Evolutionary conservation across 2,329 filamentous ascomycete genomes (phyloP).

Genomic region (Neonectria ditissima): DNA sequence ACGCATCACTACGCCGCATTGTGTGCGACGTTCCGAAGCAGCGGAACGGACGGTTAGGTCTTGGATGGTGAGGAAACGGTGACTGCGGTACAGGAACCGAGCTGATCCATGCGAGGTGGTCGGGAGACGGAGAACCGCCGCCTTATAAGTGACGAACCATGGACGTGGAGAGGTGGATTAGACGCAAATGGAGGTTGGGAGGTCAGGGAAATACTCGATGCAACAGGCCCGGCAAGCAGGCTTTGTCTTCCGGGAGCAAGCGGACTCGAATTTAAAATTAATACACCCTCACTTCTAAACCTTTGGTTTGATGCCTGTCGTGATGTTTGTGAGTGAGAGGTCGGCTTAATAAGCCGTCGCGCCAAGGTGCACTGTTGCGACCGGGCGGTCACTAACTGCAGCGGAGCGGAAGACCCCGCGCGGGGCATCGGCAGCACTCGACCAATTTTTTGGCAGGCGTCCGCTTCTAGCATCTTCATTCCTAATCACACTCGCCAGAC

Average conservation of each 20-base stretch:
- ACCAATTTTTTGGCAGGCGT: conserved; percentile 38
- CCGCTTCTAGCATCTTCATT: conserved; percentile 39
- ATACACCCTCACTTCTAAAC: conserved; percentile 8
- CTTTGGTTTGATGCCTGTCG: neutral
- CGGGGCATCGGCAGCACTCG: conserved; percentile 41
- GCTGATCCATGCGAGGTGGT: neutral
- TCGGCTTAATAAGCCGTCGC: conserved; percentile 14
- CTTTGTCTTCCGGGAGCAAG: conserved; percentile 13
- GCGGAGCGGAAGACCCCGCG: conserved; percentile 43
- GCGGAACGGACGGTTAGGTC: conserved; percentile 82
- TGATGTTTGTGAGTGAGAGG: neutral
- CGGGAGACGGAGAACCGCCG: neutral
- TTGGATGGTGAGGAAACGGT: neutral
- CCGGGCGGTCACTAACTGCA: conserved; percentile 28
- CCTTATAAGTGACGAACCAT: conserved; percentile 8
- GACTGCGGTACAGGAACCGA: neutral
- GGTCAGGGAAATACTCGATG: conserved; percentile 15
- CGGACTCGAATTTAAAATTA: conserved; percentile 29
- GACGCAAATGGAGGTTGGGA: neutral
- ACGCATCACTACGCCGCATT: conserved; percentile 97
- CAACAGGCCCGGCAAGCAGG: conserved; percentile 22
- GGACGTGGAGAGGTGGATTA: conserved; percentile 5
- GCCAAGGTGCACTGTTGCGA: neutral
- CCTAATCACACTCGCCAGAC: conserved; percentile 10
- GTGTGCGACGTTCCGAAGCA: conserved; percentile 95